These are phyloP conservation scores for Fusarium sp. DNA, from an alignment of 2,329 filamentous ascomycete species.

Conservation along the genomic window DNA sequence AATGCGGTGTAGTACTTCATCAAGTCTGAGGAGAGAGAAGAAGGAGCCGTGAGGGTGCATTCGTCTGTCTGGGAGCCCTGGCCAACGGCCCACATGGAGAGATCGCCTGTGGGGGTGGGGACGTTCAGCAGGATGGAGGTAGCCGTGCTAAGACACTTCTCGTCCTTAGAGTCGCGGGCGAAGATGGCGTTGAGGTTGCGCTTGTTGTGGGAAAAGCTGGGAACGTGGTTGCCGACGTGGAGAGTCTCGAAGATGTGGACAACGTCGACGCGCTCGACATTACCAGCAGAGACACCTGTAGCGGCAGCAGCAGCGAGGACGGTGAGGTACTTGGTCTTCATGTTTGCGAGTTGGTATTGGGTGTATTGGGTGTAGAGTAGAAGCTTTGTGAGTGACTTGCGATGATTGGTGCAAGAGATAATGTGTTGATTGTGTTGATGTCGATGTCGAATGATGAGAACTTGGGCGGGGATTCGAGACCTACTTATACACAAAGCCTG, in stretches of 20 bases:
- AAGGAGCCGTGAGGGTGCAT: slow-evolving; percentile 22
- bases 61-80: neutral
- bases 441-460: neutral
- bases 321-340: slow-evolving; percentile 18
- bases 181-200: slow-evolving; percentile 20
- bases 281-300: slow-evolving; percentile 1
- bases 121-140: slow-evolving; percentile 1
- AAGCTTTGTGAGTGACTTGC: neutral
- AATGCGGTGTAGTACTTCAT: slow-evolving; percentile 26
- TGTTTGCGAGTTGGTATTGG: neutral
- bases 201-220: slow-evolving; percentile 26
- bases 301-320: slow-evolving; percentile 24
- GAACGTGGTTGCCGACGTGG: slow-evolving; percentile 16
- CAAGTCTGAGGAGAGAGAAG: slow-evolving; percentile 17
- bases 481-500: neutral
- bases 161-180: slow-evolving; percentile 2
- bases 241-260: slow-evolving; percentile 32
- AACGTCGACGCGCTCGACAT: slow-evolving; percentile 19
- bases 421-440: neutral
- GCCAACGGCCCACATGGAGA: neutral
- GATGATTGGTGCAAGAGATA: neutral
- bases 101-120: slow-evolving; percentile 2
- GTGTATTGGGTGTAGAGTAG: neutral
- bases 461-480: too few species aligned
- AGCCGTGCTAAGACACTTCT: slow-evolving; percentile 13